Conservation (phyloP, 352 stramenopile genomes). For the Phytopythium chamaehyphon region DNA sequence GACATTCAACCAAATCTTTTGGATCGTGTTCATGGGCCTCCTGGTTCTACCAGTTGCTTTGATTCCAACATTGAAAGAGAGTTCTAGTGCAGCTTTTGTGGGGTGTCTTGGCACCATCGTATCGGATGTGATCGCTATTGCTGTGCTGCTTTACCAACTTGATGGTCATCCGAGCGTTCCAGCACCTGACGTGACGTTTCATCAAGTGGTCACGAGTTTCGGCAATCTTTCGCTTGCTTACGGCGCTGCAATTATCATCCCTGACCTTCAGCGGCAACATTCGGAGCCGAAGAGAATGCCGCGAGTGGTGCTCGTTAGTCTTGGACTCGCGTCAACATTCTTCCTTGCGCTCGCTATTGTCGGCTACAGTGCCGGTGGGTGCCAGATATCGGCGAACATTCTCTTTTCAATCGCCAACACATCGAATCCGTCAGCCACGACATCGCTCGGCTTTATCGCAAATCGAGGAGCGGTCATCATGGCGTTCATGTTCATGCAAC, state of each 20-base stretch:
- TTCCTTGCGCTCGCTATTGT: slow-evolving; percentile 29
- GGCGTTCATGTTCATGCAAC: slow-evolving; percentile 25
- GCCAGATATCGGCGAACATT: slow-evolving; percentile 24
- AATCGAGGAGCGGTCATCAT: slow-evolving; percentile 18
- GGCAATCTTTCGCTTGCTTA: slow-evolving; percentile 24
- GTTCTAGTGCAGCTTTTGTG: slow-evolving; percentile 12
- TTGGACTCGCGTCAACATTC: slow-evolving; percentile 23
- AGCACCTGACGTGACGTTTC: slow-evolving; percentile 15
- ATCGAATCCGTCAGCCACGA: slow-evolving; percentile 9
- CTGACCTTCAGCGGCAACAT: slow-evolving; percentile 26
- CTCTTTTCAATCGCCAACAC: slow-evolving; percentile 22
- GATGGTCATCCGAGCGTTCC: slow-evolving; percentile 15
- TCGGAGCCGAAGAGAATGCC: slow-evolving; percentile 34
- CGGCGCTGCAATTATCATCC: slow-evolving; percentile 17
- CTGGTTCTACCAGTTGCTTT: slow-evolving; percentile 16
- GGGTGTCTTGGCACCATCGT: slow-evolving; percentile 21
- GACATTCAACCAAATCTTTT: slow-evolving; percentile 23
- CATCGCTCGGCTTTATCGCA: slow-evolving; percentile 18
- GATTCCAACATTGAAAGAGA: slow-evolving; percentile 18
- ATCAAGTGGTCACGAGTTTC: slow-evolving; percentile 22
- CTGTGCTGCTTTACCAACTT: slow-evolving; percentile 19
- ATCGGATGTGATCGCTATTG: slow-evolving; percentile 15
- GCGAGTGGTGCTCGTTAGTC: slow-evolving; percentile 29
- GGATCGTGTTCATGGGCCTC: slow-evolving; percentile 23
- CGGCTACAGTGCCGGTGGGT: slow-evolving; percentile 26